Base-by-base conservation (phyloP, 2,329 filamentous ascomycete genomes). In the Scedosporium aurantiacum region DNA sequence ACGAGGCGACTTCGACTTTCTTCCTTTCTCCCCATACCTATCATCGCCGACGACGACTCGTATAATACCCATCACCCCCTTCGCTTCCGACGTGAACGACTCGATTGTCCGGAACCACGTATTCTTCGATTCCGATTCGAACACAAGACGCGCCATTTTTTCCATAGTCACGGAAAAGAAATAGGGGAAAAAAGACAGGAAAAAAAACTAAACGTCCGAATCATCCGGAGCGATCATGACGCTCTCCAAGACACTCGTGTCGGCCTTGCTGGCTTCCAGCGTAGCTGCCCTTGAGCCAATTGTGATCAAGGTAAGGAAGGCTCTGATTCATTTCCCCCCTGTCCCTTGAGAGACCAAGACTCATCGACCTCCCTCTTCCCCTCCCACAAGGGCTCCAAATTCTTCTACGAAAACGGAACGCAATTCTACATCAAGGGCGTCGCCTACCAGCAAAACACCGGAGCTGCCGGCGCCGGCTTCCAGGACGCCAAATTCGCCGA, bases 401-500 rank as follows among this genome's bases (percentile, higher is more conserved):
- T 97, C 82, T 97, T 95, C 82, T 92, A 89, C 80, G 82, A 89
- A 74, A 89, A 87, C 68, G 80, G 80, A 65, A 82, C 80, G 18
- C 78, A 82, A 69, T 82, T 82, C 77, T 95, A 86, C 81, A 90
- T 97, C 75, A 90, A 88, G 75, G 94, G 94, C 78, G 81, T 99
- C 68, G 94, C 94, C 67, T 99, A 99, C 78, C 94, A 99, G 80
- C 85, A 92, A 78, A 89, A 93, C 68, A 79, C 79, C 66, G 79
- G 79, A 65, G 78, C 82, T 60, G 81, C 80, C 60, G 82, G 84
- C 64, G 70, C 70, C 62, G 77, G 78, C 61, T 78, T 77, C 43
- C 64, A 64, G 56, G 60, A 63, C 63, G 64, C 76, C 43, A 79
- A 79, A 64, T 97, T 92, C 79, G 82, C 79, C 65, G 94, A 99